Evolutionary conservation across 768 basidiomycete genomes (phyloP).

Genomic region (Piloderma croceum): DNA sequence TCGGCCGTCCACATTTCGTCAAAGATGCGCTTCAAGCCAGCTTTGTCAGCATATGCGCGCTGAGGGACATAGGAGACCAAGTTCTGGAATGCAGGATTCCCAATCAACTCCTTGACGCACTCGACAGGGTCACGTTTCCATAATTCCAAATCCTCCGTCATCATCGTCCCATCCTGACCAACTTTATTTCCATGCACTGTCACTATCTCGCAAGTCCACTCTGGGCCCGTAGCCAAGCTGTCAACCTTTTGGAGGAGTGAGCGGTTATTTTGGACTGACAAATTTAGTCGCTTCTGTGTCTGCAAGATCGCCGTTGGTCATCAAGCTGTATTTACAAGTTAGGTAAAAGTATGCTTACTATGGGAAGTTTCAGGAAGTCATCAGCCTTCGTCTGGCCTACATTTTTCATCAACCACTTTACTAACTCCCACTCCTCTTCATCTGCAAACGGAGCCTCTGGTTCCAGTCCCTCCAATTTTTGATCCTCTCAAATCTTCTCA

Average conservation of each 20-base stretch:
- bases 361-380: slow-evolving; percentile 26
- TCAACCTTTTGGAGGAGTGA: slow-evolving; percentile 22
- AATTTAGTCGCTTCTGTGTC: slow-evolving; percentile 12
- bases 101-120: slow-evolving; percentile 25
- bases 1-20: slow-evolving; percentile 33
- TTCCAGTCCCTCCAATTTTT: background rate
- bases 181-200: slow-evolving; percentile 14
- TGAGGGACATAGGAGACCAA: background rate
- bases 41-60: slow-evolving; percentile 9
- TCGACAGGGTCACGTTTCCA: slow-evolving; percentile 28
- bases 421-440: slow-evolving; percentile 31
- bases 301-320: slow-evolving; percentile 3
- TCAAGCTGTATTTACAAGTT: background rate
- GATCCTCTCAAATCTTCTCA: slow-evolving; percentile 8
- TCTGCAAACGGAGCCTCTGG: slow-evolving; percentile 27
- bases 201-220: slow-evolving; percentile 19
- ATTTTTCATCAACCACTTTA: slow-evolving; percentile 24
- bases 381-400: slow-evolving; percentile 26
- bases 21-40: slow-evolving; percentile 15
- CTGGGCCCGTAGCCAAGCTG: slow-evolving; percentile 17
- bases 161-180: slow-evolving; percentile 5
- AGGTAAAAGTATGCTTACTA: slow-evolving; percentile 13
- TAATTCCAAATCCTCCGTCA: slow-evolving; percentile 17
- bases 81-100: slow-evolving; percentile 16
- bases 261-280: slow-evolving; percentile 23